Conservation (phyloP, 1,284 basidiomycete species). For the Ceratobasidium sp. region DNA sequence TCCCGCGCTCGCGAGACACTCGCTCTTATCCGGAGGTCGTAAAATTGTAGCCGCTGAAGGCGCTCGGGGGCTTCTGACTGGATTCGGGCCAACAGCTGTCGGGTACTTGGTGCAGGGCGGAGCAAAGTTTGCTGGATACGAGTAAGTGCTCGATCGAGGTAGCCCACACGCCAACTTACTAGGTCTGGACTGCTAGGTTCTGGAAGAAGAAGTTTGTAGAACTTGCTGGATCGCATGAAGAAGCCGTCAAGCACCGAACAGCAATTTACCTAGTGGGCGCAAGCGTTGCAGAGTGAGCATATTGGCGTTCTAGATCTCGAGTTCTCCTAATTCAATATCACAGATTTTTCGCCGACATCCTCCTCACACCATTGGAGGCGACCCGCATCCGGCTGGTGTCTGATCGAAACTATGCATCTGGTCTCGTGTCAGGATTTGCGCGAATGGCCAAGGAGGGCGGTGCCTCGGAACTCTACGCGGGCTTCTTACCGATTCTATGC, state of each 20-base stretch:
- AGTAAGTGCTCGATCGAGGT: no score
- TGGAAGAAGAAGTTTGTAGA: slow-evolving; percentile 83
- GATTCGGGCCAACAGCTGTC: slow-evolving; percentile 87
- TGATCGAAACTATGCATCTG: slow-evolving; percentile 76
- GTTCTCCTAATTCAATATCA: slow-evolving; percentile 22
- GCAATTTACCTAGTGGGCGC: slow-evolving; percentile 91
- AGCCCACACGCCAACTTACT: no score
- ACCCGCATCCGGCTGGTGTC: slow-evolving; percentile 90
- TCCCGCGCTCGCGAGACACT: slow-evolving; percentile 69
- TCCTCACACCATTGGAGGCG: slow-evolving; percentile 86
- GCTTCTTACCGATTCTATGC: slow-evolving; percentile 88
- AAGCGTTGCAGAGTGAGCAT: slow-evolving; percentile 75
- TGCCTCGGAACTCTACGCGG: slow-evolving; percentile 79
- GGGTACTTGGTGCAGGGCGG: slow-evolving; percentile 84
- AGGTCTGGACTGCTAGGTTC: slow-evolving; percentile 46
- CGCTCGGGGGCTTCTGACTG: slow-evolving; percentile 55
- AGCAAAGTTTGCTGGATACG: slow-evolving; percentile 83
- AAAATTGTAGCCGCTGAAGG: slow-evolving; percentile 78
- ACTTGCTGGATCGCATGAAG: slow-evolving; percentile 74
- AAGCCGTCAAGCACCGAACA: slow-evolving; percentile 79
- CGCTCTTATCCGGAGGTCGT: slow-evolving; percentile 73
- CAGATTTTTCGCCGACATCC: slow-evolving; percentile 90
- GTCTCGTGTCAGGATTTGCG: slow-evolving; percentile 79
- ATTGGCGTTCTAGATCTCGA: not conserved
- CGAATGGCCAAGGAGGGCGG: slow-evolving; percentile 82